Evolutionary conservation across 192 early-diverging fungal genomes (phyloP), one percentile per base, ranked within the genome.

Genomic region (Entophlyctis luteolus): DNA sequence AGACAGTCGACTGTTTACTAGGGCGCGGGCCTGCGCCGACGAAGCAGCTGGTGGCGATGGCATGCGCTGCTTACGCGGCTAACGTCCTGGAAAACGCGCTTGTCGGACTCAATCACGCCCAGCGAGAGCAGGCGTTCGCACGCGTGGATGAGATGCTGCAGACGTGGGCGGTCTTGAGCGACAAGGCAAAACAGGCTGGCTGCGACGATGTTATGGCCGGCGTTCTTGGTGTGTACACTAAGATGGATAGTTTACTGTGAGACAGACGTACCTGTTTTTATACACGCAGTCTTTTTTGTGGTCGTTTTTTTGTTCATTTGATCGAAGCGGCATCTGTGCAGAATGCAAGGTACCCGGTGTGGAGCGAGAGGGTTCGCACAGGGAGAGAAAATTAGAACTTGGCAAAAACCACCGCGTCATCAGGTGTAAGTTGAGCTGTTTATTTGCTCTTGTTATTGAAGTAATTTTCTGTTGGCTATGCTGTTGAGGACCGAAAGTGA

Each of bases 61-160:
- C 95, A 46, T 93, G 92, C 75, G 92, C 95, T 4, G 92, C 94
- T 14, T 97, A 96, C 65, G 94, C 96, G 2, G 96, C 91, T 14
- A 96, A 96, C 63, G 96, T 98, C n/a, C 71, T 97, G 37, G 96
- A 98, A 75, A 97, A 98, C 74, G 93, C 94, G 8, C 77, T 98
- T 53, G 75, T 87, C 23, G 87, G 88, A 45, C 74, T 98, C 65
- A 86, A 87, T 58, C 90, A 91, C 72, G 86, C 89, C 74, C 85
- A 91, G 68, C 78, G 94, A 33, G 96, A 98, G 71, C 81, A 86
- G 47, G 93, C 93, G 6, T 96, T 93, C 62, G 76, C 83, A 45
- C 83, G 90, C 32, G 95, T 93, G 6, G 96, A 98, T 73, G 90
- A 92, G 52, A 75, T 95, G 48, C 79, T 98, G 79, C 89, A 89